Base-by-base conservation (phyloP, 73 alveolate species). In the Blepharisma japonicum region DNA sequence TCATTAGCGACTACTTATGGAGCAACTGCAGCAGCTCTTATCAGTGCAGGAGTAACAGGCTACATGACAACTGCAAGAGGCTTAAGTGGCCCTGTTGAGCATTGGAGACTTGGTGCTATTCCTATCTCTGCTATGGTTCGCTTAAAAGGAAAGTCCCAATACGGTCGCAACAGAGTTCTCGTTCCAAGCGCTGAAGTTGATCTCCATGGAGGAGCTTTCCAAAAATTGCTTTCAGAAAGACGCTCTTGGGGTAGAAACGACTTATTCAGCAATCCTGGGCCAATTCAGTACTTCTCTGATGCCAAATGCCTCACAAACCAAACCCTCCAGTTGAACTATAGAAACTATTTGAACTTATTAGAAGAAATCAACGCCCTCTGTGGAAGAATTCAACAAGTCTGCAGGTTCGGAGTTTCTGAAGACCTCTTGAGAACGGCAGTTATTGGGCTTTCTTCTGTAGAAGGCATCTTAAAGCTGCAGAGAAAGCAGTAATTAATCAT, bases 1-100 rank as follows among this genome's bases (percentile, higher is more conserved):
- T 78, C 87, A 9, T 83, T 93, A 55, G 96, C 93, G 39, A 88
- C 89, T 55, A 87, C 96, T n/a, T 92, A 91, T 86, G 99, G 99
- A 78, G 90, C 85, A 86, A 85, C 87, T 47, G 96, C 98, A 45
- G 94, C 87, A 11, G 74, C 77, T n/a, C 87, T 88, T 21, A 71
- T 84, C 11, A 80, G 84, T 48, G 68, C 86, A 61, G 88, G 89
- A 14, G 53, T 87, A 46, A 90, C 97, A 32, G 94, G 91, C 27
- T 46, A 67, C 50, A 32, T 86, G 21, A 87, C 71, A 6, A 79
- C 93, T 25, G 94, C 94, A 7, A 78, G 89, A 70, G 80, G 82
- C 8, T 54, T 71, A 48, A 46, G 51, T 66, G 51, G 68, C 6
- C 71, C 83, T 18, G 78, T 86, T 9, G 61, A 42, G 6, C 9